Base-by-base conservation (phyloP, 2,329 filamentous ascomycete species). In the Claviceps capensis region DNA sequence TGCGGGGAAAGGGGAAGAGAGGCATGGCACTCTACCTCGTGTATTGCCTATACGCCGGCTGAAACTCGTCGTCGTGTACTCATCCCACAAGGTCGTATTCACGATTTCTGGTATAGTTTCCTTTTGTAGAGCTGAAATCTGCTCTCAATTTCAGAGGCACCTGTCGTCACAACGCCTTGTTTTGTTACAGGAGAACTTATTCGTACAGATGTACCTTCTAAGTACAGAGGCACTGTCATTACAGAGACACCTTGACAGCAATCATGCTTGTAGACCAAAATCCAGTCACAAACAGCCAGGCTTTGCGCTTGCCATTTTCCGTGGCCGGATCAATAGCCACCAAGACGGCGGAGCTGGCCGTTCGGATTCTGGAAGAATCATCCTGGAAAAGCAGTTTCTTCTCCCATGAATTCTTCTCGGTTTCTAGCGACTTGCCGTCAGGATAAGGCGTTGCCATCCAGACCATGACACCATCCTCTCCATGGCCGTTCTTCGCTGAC, bases 201-300 rank as follows among this genome's bases (percentile, higher is more conserved):
- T 30, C 11, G 26, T 30, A 30, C 26, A 30, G 26, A 30, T 30
- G 26, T 8, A 9, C 8, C 26, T 30, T 30, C 9, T 9, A 30
- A 30, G 26, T 30, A 30, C 26, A 30, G 26, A 30, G 14, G 16
- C 36, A 38, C 16, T 38, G 2, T 5, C 30, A 23, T 53, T 51
- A 65, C 17, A 82, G 60, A 56, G 78, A 69, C 36, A 82, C 70
- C 61, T 74, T 74, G 19, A 76, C 68, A 11, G 76, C 77, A 54
- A 80, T 60, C 37, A 75, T 65, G 52, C 62, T 70, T 36, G 67
- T 64, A 2, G 76, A 73, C 54, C 75, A 54, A 52, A 79, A 78
- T 0, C 80, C 79, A 0, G 78, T 78, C 2, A 75, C 72, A 61
- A 78, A 82, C 16, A 83, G 59, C 76, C 77, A 80, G 0, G 72